Conservation (phyloP, 2,329 filamentous ascomycete species). For the Diaporthe sp. region DNA sequence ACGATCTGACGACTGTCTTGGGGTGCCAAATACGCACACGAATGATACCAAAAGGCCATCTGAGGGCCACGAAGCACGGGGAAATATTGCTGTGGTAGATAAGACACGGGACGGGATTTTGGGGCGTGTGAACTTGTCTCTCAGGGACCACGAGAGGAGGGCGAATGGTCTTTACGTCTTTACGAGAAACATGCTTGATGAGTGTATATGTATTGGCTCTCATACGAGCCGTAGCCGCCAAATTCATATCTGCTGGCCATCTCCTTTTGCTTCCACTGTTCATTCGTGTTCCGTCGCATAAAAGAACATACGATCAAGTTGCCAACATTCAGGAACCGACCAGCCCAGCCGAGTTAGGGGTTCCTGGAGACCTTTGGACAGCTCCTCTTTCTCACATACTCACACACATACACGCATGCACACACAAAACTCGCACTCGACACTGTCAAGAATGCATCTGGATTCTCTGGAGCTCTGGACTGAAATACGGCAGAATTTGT, state of each 20-base stretch:
- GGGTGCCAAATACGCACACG: neutral
- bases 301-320: neutral
- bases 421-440: neutral
- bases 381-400: too few species aligned
- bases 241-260: neutral
- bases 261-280: neutral
- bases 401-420: too few species aligned
- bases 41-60: neutral
- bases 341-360: neutral
- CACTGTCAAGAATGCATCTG: neutral
- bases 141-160: neutral
- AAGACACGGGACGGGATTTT: neutral
- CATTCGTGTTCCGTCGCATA: neutral
- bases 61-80: neutral
- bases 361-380: neutral
- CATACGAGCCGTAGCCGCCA: neutral
- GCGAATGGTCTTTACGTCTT: neutral
- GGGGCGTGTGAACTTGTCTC: neutral
- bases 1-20: neutral
- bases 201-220: too few species aligned
- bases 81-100: neutral
- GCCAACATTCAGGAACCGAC: neutral
- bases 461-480: neutral
- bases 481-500: neutral
- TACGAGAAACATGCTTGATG: neutral